Conservation (phyloP, 345 rosid species). For the Geranium brycei region DNA sequence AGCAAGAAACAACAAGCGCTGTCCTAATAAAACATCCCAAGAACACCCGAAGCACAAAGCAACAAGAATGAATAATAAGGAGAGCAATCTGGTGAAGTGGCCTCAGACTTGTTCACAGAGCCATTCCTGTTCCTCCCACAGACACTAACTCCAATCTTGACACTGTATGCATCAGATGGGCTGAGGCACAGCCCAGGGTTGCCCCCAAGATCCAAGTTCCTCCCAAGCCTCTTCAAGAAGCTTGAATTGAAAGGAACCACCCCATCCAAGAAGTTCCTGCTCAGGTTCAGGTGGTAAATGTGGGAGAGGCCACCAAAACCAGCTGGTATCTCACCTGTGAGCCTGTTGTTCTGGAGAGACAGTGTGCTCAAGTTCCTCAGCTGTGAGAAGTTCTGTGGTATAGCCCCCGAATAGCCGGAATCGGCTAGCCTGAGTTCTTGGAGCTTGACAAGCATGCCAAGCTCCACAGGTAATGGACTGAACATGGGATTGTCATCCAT, state of each 20-base stretch:
- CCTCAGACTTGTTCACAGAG: conserved; percentile 32
- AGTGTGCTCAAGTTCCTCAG: conserved; percentile 57
- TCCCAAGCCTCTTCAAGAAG: conserved; percentile 49
- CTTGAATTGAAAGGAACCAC: conserved; percentile 61
- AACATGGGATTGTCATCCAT: conserved; percentile 81
- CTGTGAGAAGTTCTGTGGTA: conserved; percentile 44
- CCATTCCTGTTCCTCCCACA: conserved; percentile 43
- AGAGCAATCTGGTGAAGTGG: conserved; percentile 11
- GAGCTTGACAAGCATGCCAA: conserved; percentile 42
- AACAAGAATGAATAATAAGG: conserved; percentile 14
- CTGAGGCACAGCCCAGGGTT: conserved; percentile 72
- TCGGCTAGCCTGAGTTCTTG: conserved; percentile 73
- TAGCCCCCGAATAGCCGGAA: conserved; percentile 55
- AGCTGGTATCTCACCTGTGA: conserved; percentile 58
- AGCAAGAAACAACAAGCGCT: neutral
- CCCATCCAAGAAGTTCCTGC: conserved; percentile 53
- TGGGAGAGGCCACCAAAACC: conserved; percentile 36
- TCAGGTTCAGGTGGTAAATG: conserved; percentile 67
- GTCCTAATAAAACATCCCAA: conserved; percentile 9
- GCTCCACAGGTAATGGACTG: conserved; percentile 43
- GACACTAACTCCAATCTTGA: conserved; percentile 46
- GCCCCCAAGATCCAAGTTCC: conserved; percentile 71
- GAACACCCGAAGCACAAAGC: conserved; percentile 18
- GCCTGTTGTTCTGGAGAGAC: conserved; percentile 64
- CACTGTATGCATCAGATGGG: conserved; percentile 41